These are phyloP conservation scores for Alternaria sp. DNA, from an alignment of 2,329 filamentous ascomycete genomes.

Conservation along the genomic window DNA sequence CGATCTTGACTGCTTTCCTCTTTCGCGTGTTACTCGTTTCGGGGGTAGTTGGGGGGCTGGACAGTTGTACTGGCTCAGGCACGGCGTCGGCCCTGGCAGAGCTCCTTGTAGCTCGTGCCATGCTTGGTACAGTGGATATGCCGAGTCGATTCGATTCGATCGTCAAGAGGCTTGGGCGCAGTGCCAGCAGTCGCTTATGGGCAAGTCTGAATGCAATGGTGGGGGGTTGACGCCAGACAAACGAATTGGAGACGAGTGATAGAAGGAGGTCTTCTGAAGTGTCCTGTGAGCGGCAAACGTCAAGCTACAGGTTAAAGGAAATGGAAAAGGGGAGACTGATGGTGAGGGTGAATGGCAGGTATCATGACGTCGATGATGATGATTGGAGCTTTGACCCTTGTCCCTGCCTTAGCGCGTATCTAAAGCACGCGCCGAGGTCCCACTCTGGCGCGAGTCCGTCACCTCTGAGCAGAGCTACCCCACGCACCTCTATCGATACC, in stretches of 20 bases:
- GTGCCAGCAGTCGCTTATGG: constrained; percentile 23
- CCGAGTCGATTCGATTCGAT: constrained; percentile 4
- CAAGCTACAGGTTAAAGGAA: constrained; percentile 4
- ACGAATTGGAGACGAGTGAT: not conserved
- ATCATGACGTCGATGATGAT: constrained; percentile 43
- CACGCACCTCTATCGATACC: constrained; percentile 18
- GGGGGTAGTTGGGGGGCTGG: constrained; percentile 55
- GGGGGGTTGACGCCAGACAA: not conserved
- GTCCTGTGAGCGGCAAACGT: not conserved
- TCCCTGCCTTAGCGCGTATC: constrained; percentile 35
- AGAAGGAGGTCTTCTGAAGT: not conserved
- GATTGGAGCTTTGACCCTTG: constrained; percentile 42
- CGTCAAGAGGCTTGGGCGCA: constrained; percentile 7
- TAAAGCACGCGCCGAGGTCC: constrained; percentile 26
- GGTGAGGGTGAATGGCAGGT: constrained; percentile 23
- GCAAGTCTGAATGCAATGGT: constrained; percentile 2
- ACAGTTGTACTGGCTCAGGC: constrained; percentile 50
- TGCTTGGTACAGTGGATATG: constrained; percentile 19
- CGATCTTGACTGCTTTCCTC: constrained; percentile 37
- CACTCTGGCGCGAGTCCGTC: constrained; percentile 14
- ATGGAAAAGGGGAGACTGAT: constrained; percentile 9
- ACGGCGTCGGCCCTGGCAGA: constrained; percentile 28
- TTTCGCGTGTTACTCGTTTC: constrained; percentile 36
- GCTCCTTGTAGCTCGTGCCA: constrained; percentile 45
- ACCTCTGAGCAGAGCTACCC: constrained; percentile 19